Conservation (phyloP, 768 basidiomycete species). For the Tylopilus sp. region DNA sequence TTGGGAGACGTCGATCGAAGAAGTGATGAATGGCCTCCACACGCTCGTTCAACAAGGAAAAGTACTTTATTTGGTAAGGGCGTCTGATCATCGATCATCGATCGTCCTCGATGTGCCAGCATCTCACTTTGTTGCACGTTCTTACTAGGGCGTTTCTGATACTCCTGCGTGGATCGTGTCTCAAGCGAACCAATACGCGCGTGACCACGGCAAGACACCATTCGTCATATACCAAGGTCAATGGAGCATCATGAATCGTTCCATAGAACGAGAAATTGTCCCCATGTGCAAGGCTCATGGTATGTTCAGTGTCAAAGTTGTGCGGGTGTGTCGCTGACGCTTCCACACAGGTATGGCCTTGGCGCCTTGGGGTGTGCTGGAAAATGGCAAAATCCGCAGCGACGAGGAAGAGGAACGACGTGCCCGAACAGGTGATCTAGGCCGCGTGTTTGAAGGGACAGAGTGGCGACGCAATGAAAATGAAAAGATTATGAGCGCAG, state of each 20-base stretch:
- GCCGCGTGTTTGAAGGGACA: constrained; percentile 25
- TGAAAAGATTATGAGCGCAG: constrained; percentile 32
- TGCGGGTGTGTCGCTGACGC: constrained; percentile 17
- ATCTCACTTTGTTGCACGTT: constrained; percentile 23
- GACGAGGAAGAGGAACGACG: constrained; percentile 31
- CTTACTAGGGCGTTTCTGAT: constrained; percentile 32
- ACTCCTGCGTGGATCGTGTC: constrained; percentile 49
- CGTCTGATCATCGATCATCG: not conserved
- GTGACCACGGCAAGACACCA: constrained; percentile 43
- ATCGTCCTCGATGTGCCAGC: not conserved
- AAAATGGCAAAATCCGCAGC: constrained; percentile 24
- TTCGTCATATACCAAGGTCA: constrained; percentile 44
- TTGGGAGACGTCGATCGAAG: constrained; percentile 41
- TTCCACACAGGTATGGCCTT: constrained; percentile 19
- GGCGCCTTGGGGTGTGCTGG: constrained; percentile 37
- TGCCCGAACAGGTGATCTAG: constrained; percentile 33
- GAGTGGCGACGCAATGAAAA: constrained; percentile 35
- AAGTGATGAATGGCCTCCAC: constrained; percentile 45
- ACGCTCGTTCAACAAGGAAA: constrained; percentile 42
- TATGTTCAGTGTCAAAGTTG: constrained; percentile 20
- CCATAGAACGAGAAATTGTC: constrained; percentile 44
- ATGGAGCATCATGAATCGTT: constrained; percentile 32
- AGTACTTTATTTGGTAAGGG: constrained; percentile 35
- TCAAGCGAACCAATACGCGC: constrained; percentile 49
- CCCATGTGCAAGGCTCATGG: constrained; percentile 31